Evolutionary conservation across 2,329 filamentous ascomycete species (phyloP).

Genomic region (Nothophoma quercina): DNA sequence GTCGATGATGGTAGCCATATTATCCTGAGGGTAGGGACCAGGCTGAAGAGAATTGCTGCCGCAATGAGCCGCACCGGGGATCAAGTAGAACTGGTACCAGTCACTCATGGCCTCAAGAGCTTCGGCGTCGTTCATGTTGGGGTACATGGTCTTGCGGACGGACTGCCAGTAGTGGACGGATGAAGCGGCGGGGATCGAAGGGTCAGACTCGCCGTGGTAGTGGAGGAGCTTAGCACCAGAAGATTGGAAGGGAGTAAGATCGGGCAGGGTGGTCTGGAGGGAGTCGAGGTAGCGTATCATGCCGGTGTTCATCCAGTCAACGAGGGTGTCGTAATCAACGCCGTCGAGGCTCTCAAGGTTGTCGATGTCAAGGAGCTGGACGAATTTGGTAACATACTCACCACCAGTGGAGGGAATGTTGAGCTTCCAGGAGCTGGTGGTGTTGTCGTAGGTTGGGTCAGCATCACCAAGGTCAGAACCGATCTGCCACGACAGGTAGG

Average conservation of each 20-base stretch:
- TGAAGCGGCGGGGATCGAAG: slow-evolving; percentile 60
- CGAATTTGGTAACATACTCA: slow-evolving; percentile 54
- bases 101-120: slow-evolving; percentile 54
- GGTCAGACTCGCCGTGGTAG: slow-evolving; percentile 66
- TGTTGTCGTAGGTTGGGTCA: slow-evolving; percentile 45
- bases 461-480: slow-evolving; percentile 46
- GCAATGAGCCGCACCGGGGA: slow-evolving; percentile 64
- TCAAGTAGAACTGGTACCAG: slow-evolving; percentile 64
- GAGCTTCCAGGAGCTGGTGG: slow-evolving; percentile 43
- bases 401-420: slow-evolving; percentile 45
- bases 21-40: slow-evolving; percentile 55
- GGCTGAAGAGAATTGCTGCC: slow-evolving; percentile 34
- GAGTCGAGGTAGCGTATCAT: slow-evolving; percentile 59
- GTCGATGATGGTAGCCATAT: slow-evolving; percentile 49
- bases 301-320: slow-evolving; percentile 62
- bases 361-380: slow-evolving; percentile 48
- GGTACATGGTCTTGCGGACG: slow-evolving; percentile 61
- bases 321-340: slow-evolving; percentile 65
- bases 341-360: slow-evolving; percentile 28
- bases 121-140: slow-evolving; percentile 49
- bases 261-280: slow-evolving; percentile 63
- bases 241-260: slow-evolving; percentile 59
- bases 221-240: slow-evolving; percentile 65
- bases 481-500: slow-evolving; percentile 53
- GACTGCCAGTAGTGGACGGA: slow-evolving; percentile 65